Evolutionary conservation across 1,284 basidiomycete species (phyloP).

Genomic region (Naganishia sp.): DNA sequence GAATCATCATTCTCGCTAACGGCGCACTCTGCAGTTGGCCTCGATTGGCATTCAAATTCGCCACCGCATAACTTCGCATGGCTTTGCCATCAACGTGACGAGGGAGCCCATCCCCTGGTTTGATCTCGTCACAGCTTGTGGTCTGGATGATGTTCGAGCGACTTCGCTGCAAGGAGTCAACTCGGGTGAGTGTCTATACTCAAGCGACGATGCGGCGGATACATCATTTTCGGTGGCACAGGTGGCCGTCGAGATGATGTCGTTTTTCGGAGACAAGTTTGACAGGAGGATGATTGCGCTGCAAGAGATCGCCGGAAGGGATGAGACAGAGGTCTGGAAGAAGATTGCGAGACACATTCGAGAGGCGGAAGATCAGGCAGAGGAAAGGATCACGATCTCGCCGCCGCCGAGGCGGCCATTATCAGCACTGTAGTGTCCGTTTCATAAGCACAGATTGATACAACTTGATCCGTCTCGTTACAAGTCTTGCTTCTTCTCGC

Average conservation of each 20-base stretch:
- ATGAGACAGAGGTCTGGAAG: conserved; percentile 35
- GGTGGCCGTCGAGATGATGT: conserved; percentile 42
- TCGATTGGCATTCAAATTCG: conserved; percentile 96
- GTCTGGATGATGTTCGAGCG: conserved; percentile 80
- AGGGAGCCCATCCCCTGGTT: conserved; percentile 80
- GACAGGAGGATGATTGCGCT: conserved; percentile 41
- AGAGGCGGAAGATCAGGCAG: conserved; percentile 41
- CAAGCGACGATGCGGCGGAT: conserved; percentile 6
- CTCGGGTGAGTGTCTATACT: conserved; percentile 7
- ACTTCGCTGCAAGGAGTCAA: conserved; percentile 49
- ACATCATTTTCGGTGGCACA: conserved; percentile 37
- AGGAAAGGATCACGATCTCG: conserved; percentile 28
- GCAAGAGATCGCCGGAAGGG: neutral
- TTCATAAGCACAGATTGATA: neutral
- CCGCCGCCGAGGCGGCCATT: neutral
- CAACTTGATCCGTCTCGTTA: neutral
- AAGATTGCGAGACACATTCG: conserved; percentile 39
- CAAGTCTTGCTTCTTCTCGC: neutral
- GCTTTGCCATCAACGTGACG: conserved; percentile 91
- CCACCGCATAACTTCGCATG: conserved; percentile 90
- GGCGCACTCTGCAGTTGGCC: conserved; percentile 69
- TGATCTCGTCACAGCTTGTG: conserved; percentile 84
- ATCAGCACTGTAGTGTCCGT: neutral
- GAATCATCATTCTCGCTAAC: neutral
- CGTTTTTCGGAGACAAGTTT: conserved; percentile 46